Base-by-base conservation (phyloP, 306 rosid species). In the Prosopis cineraria region DNA sequence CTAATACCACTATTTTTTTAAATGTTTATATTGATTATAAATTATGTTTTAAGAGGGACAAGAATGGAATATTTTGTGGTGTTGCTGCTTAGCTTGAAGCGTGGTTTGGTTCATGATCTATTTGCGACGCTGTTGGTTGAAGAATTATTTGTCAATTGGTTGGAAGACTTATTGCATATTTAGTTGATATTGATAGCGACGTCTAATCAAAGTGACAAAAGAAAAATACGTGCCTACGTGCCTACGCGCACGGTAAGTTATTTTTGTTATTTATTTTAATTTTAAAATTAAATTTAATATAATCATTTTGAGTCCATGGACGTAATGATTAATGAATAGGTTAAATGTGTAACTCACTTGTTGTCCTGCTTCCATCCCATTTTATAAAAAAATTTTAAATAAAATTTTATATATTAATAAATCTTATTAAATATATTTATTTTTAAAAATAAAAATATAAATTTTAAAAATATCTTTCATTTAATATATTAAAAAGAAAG, bases 131-230 rank as follows among this genome's bases (percentile, higher is more conserved):
- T 56, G 56, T 75, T 55, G 84, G 77, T 70, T 66, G 29, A 77
- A 66, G 60, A 20, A 67, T 79, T 72, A 77, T 43, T 71, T 76
- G 78, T 70, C 70, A 82, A 77, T 82, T 72, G 72, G 82, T 72
- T 82, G 84, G 77, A 72, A 50, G 81, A 82, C 78, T 76, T 79
- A 34, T 25, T 73, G 80, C 82, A 56, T 62, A 53, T 73, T 72
- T 76, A 73, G 55, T 16, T 62, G 85, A 86, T 44, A 53, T 17
- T 63, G 85, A 86, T 37, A 68, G 41, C 30, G 78, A 86, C 83
- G 41, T 76, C 72, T 41, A 68, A 68, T 68, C 34, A 6, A 30
- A 68, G 53, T 6, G n/a, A 22, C 24, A 5, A 11, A 11, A 24
- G 52, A 41, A 68, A 40, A 22, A 40, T 40, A 13, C 22, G 3